Evolutionary conservation across 2,329 filamentous ascomycete species (phyloP), one percentile per base, ranked within the genome.

Genomic region (Exophiala phaeomuriformis): DNA sequence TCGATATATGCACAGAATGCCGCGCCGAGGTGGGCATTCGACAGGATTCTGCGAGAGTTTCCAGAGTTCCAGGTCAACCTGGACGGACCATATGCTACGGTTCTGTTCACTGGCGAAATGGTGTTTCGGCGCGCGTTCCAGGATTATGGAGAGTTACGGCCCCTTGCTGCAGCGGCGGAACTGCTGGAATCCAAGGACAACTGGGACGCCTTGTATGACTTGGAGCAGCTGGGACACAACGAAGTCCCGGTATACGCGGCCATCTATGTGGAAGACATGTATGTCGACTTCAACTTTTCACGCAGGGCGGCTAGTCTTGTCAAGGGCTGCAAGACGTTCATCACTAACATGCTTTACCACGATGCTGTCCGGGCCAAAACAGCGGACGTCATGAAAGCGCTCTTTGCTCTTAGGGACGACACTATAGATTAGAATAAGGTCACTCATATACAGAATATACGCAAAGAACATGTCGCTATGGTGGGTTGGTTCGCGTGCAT

Each of bases 51-150:
- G 28, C 56, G 62, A 12, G 63, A 63, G 3, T 71, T 71, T 56
- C 66, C 72, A 0, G 70, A 69, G 10, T 82, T 80, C 66, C 69
- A 74, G 49, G 63, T 74, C 12, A 69, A 72, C 1, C 68, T 67
- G 5, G 64, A 69, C 36, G 10, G 10, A 5, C 1, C 5, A n/a
- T 0, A 68, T 73, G 4, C 66, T 72, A 2, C 83, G 84, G 0
- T 73, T 93, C 27, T 86, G 80, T 95, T 96, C 71, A 89, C 88
- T 0, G 90, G 90, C 55, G 91, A 97, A 72, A 96, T 95, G 89
- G 75, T 77, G 59, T 48, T 31, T 29, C 35, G 35, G 3, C 32
- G 27, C 41, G 48, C 28, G 27, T 39, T 48, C 10, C 12, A 5
- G 2, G 84, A 84, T 10, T 91, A 88, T 64, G 75, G 81, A 0